Evolutionary conservation across 768 basidiomycete species (phyloP).

Genomic region (Tulasnella sp.): DNA sequence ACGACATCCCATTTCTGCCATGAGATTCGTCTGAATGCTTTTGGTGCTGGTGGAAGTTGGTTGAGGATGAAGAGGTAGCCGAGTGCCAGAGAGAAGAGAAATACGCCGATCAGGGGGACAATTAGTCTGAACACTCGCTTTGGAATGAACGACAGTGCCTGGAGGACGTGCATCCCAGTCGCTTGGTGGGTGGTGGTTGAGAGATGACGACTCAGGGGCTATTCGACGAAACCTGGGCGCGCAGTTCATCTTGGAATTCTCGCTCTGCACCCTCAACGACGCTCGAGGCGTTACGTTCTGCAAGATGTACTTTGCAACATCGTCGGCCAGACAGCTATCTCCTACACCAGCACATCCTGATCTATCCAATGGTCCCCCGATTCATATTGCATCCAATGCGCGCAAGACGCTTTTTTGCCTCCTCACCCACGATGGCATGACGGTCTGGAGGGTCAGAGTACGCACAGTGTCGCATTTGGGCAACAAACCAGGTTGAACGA

Average conservation of each 20-base stretch:
- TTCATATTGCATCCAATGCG: conserved; percentile 51
- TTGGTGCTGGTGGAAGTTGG: conserved; percentile 14
- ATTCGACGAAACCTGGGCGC: background rate
- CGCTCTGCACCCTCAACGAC: background rate
- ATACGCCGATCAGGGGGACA: background rate
- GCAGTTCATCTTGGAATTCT: conserved; percentile 8
- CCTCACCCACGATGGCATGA: conserved; percentile 63
- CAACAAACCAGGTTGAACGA: background rate
- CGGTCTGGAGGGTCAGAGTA: conserved; percentile 80
- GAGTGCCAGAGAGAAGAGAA: conserved; percentile 1
- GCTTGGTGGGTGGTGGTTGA: background rate
- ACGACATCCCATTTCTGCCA: conserved; percentile 88
- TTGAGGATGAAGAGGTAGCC: conserved; percentile 21
- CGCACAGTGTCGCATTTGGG: conserved; percentile 34
- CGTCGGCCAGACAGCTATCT: conserved; percentile 68
- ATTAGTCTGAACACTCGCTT: conserved; percentile 14
- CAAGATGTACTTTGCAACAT: conserved; percentile 81
- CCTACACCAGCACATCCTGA: conserved; percentile 66
- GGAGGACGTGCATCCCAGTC: conserved; percentile 12
- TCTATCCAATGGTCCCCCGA: background rate
- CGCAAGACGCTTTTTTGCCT: conserved; percentile 75
- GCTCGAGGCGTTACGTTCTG: background rate
- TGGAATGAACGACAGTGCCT: conserved; percentile 15
- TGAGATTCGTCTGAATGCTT: conserved; percentile 60
- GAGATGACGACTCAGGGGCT: conserved; percentile 3